These are phyloP conservation scores for Coemansia sp. DNA, from an alignment of 192 early-diverging fungal species.

Conservation along the genomic window DNA sequence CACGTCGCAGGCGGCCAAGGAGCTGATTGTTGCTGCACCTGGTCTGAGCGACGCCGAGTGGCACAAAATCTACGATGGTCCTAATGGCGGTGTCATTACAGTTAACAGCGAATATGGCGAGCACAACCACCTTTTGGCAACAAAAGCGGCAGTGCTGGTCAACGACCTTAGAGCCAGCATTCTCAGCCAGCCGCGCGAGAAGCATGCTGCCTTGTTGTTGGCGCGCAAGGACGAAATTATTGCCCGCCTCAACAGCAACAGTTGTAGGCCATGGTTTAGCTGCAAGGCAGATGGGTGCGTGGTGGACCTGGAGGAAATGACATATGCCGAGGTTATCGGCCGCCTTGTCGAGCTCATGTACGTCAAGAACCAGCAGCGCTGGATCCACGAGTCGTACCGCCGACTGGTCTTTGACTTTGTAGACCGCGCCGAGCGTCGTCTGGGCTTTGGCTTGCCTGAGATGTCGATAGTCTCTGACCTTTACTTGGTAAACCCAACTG, in stretches of 20 bases:
- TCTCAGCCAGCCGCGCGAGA: constrained; percentile 78
- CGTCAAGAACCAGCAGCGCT: constrained; percentile 69
- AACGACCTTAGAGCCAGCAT: constrained; percentile 81
- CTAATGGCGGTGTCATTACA: constrained; percentile 78
- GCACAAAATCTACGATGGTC: constrained; percentile 78
- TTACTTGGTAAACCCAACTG: background rate
- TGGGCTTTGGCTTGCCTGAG: constrained; percentile 1
- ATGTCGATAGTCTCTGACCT: background rate
- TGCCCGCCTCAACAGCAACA: constrained; percentile 67
- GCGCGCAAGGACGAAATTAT: constrained; percentile 80
- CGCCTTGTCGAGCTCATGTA: constrained; percentile 84
- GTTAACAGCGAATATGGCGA: constrained; percentile 90
- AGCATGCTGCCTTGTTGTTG: constrained; percentile 66
- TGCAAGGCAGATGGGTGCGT: constrained; percentile 69
- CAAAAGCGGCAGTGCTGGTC: constrained; percentile 77
- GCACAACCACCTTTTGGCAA: constrained; percentile 89
- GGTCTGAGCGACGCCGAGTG: constrained; percentile 79
- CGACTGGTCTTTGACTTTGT: constrained; percentile 79
- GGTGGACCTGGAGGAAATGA: constrained; percentile 88
- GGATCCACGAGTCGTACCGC: constrained; percentile 73
- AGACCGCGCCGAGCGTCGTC: constrained; percentile 79
- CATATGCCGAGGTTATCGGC: constrained; percentile 81
- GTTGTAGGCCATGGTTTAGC: constrained; percentile 91
- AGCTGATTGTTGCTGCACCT: constrained; percentile 80
- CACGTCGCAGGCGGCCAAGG: constrained; percentile 76